These are phyloP conservation scores for Isabelozyma rhagii DNA, from an alignment of 805 yeast species.

Conservation along the genomic window DNA sequence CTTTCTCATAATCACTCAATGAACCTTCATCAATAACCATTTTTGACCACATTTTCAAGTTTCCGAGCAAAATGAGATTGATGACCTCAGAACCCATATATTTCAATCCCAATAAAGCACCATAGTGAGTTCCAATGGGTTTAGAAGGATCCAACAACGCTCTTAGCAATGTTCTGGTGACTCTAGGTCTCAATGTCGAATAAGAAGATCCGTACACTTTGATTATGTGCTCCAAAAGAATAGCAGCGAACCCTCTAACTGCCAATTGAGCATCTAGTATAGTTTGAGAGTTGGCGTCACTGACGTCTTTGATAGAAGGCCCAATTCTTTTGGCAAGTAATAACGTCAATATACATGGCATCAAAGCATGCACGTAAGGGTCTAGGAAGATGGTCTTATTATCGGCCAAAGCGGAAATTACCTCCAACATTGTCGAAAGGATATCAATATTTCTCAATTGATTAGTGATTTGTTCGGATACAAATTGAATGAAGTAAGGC, in stretches of 20 bases:
- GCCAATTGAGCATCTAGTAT: conserved; percentile 43
- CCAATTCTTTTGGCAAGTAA: conserved; percentile 90
- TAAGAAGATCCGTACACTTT: conserved; percentile 79
- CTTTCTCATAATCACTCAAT: conserved; percentile 42
- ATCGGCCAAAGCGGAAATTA: conserved; percentile 76
- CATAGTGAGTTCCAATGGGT: conserved; percentile 88
- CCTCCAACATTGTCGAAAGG: conserved; percentile 82
- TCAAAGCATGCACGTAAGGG: conserved; percentile 92
- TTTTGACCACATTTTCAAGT: conserved; percentile 74
- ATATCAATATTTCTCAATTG: conserved; percentile 70
- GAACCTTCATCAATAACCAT: conserved; percentile 48
- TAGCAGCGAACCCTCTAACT: conserved; percentile 85
- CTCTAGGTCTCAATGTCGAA: conserved; percentile 86
- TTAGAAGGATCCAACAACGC: conserved; percentile 84
- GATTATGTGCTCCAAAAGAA: conserved; percentile 75
- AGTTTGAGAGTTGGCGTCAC: conserved; percentile 24
- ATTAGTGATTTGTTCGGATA: conserved; percentile 91
- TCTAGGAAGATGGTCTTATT: conserved; percentile 86
- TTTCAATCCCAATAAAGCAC: conserved; percentile 80
- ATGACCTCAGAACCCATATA: conserved; percentile 87
- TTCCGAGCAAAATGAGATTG: conserved; percentile 79
- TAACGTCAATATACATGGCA: conserved; percentile 93
- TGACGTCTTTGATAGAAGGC: conserved; percentile 35
- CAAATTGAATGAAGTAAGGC: conserved; percentile 94
- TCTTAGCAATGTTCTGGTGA: conserved; percentile 85